Evolutionary conservation across 495 filamentous ascomycete species (phyloP).

Genomic region (Penicillium turbatum): DNA sequence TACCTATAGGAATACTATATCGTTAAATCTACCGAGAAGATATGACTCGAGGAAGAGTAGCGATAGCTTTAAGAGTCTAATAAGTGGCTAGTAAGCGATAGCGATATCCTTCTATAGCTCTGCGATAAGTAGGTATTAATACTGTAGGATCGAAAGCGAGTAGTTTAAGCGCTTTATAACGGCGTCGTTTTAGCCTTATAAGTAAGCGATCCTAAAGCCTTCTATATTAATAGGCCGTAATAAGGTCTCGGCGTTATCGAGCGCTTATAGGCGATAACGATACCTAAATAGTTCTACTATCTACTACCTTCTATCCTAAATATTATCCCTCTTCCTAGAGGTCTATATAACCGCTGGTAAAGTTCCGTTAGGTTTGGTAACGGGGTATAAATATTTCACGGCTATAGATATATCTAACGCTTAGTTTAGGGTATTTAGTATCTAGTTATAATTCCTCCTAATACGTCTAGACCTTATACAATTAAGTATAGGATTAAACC

Average conservation of each 20-base stretch:
- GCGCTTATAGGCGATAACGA: neutral
- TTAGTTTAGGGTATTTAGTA: too few relatives aligned
- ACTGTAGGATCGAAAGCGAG: slow-evolving; percentile 1
- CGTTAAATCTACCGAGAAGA: too few relatives aligned
- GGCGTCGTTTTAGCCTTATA: slow-evolving; percentile 1
- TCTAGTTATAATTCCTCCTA: too few relatives aligned
- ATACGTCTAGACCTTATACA: too few relatives aligned
- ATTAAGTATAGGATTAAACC: too few relatives aligned
- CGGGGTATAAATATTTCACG: too few relatives aligned
- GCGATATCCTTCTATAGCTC: neutral
- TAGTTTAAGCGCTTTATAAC: neutral
- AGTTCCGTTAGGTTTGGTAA: too few relatives aligned
- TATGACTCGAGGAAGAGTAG: too few relatives aligned
- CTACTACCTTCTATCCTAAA: neutral
- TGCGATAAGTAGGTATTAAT: neutral
- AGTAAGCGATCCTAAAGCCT: slow-evolving; percentile 1
- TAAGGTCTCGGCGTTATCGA: neutral
- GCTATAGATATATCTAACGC: too few relatives aligned
- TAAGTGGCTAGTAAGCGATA: slow-evolving; percentile 7
- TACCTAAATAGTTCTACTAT: neutral
- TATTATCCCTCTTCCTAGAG: neutral
- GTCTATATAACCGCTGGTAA: too few relatives aligned
- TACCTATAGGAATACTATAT: too few relatives aligned
- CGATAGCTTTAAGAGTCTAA: too few relatives aligned
- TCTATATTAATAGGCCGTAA: neutral